Conservation (phyloP, 306 rosid genomes). For the Clitoria ternatea region DNA sequence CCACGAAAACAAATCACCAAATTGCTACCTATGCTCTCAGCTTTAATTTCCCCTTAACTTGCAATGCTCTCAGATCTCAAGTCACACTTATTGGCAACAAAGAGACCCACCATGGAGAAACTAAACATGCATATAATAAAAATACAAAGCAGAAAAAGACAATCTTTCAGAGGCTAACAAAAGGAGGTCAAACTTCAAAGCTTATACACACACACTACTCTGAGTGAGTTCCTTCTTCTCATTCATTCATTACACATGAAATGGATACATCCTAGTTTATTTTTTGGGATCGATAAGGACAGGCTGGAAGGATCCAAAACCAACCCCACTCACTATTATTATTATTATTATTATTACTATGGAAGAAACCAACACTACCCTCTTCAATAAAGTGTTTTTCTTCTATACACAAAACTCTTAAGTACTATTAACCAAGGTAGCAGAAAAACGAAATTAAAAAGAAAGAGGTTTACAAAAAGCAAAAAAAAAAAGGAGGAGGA, state of each 20-base stretch:
- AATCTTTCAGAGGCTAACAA: conserved; percentile 45
- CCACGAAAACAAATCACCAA: conserved; percentile 13
- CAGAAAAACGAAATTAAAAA: not conserved
- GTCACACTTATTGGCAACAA: conserved; percentile 21
- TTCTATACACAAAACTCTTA: conserved; percentile 35
- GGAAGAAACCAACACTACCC: conserved; percentile 34
- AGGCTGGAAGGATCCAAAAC: conserved; percentile 67
- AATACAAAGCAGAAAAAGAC: conserved; percentile 33
- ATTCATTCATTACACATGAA: too few relatives aligned
- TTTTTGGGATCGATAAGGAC: conserved; percentile 47
- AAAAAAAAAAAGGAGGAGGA: conserved; percentile 33
- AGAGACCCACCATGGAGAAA: conserved; percentile 24
- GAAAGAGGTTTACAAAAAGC: conserved; percentile 58
- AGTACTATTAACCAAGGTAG: conserved; percentile 21
- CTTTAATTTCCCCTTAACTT: conserved; percentile 9
- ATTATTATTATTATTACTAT: conserved; percentile 47
- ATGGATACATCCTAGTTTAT: conserved; percentile 24
- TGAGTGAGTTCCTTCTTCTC: conserved; percentile 15
- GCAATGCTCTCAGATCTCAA: conserved; percentile 17
- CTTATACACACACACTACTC: conserved; percentile 29
- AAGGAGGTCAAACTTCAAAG: conserved; percentile 58
- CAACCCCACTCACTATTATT: conserved; percentile 56
- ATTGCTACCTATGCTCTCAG: not conserved
- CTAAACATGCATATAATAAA: not conserved
- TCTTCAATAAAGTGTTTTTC: conserved; percentile 50